phyloP scores from a whole-genome alignment of 805 yeast species.

The Lachancea cidri region DNA sequence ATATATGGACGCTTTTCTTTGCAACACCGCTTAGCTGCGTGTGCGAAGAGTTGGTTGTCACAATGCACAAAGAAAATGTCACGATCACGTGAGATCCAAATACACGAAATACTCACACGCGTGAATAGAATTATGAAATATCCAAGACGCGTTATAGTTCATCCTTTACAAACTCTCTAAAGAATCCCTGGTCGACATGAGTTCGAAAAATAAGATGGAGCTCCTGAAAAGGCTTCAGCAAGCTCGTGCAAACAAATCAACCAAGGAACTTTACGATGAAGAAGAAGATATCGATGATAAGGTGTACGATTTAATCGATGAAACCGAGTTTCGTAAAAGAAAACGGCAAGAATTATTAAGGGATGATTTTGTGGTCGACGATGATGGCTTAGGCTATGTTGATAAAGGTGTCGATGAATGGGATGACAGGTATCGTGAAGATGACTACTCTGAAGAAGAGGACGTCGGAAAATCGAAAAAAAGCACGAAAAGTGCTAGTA shows the following conservation, averaged over 20 bases:
- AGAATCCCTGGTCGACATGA: conserved; percentile 23
- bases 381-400: conserved; percentile 88
- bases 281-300: conserved; percentile 47
- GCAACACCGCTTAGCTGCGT: too few relatives aligned
- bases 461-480: conserved; percentile 10
- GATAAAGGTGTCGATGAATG: conserved; percentile 92
- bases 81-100: too few relatives aligned
- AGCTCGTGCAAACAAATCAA: conserved; percentile 37
- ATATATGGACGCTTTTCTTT: too few relatives aligned
- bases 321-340: conserved; percentile 66
- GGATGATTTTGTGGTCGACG: conserved; percentile 93
- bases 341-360: conserved; percentile 76
- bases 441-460: conserved; percentile 52
- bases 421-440: conserved; percentile 51
- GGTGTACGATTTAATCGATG: conserved; percentile 84
- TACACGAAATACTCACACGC: not conserved
- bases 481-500: conserved; percentile 24
- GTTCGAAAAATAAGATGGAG: conserved; percentile 46
- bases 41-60: not conserved
- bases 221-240: conserved; percentile 57
- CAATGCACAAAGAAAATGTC: too few relatives aligned
- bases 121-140: not conserved
- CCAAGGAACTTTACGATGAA: conserved; percentile 34
- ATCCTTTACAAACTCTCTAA: not conserved
- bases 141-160: not conserved